Percentiles rank a stretch among this genome's conserved stretches.
Evolutionary conservation across 257 asterid species (phyloP).

Genomic region (Fraxinus anomala): DNA sequence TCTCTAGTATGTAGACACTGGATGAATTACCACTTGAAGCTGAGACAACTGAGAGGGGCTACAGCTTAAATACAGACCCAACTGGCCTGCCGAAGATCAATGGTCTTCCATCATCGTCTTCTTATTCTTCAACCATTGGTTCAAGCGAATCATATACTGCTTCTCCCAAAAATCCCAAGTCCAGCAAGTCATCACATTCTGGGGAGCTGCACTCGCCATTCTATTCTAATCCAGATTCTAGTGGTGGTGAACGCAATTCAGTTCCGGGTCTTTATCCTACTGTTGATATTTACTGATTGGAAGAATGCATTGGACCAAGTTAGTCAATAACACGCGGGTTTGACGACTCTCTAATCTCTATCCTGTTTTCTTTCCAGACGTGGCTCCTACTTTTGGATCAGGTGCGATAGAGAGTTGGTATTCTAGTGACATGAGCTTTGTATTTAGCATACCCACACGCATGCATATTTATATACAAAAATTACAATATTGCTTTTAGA

Average conservation of each 20-base stretch:
- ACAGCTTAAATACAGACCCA: constrained; percentile 63
- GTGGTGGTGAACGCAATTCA: constrained; percentile 58
- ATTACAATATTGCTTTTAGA: background rate
- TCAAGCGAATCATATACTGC: constrained; percentile 56
- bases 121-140: constrained; percentile 52
- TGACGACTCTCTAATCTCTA: no score
- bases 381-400: background rate
- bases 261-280: constrained; percentile 50
- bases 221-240: constrained; percentile 48
- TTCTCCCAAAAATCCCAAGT: constrained; percentile 52
- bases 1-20: constrained; percentile 52
- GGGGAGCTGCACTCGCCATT: constrained; percentile 75
- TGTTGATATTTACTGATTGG: constrained; percentile 34
- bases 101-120: constrained; percentile 83
- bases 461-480: background rate
- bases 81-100: constrained; percentile 92
- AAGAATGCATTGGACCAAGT: background rate
- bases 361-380: background rate
- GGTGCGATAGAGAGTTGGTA: background rate
- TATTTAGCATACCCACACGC: background rate
- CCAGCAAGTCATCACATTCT: constrained; percentile 79
- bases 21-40: constrained; percentile 96
- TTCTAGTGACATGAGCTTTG: background rate
- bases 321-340: background rate
- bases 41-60: constrained; percentile 82